Conservation (phyloP, 139 green algal species). For the Asterochloris sp. region DNA sequence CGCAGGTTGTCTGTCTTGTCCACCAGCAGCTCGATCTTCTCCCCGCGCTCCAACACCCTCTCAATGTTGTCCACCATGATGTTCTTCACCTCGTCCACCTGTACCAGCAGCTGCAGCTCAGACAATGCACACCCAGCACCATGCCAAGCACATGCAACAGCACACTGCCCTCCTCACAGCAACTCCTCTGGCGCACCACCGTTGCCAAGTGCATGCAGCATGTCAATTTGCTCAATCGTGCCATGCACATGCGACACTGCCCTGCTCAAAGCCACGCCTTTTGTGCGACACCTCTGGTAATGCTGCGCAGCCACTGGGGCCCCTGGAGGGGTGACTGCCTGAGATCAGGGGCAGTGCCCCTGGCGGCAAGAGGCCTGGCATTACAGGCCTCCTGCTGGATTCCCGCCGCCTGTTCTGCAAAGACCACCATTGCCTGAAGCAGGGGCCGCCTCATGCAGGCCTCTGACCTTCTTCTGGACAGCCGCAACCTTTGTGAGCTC, state of each 20-base stretch:
- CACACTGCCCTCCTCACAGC: too few species aligned
- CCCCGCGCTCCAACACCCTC: slow-evolving; percentile 88
- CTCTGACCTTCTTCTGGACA: slow-evolving; percentile 85
- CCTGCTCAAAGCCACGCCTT: too few species aligned
- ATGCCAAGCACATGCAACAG: neutral
- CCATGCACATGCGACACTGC: neutral
- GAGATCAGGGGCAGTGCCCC: too few species aligned
- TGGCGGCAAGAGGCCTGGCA: too few species aligned
- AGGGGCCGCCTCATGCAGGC: neutral
- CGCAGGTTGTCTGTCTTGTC: slow-evolving; percentile 97
- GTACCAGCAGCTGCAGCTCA: neutral
- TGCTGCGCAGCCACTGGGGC: too few species aligned
- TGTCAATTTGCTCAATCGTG: too few species aligned
- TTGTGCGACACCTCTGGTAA: too few species aligned
- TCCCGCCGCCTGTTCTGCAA: too few species aligned
- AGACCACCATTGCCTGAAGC: too few species aligned
- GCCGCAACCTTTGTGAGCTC: slow-evolving; percentile 85
- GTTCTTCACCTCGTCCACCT: slow-evolving; percentile 95
- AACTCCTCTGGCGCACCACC: neutral
- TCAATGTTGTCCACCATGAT: slow-evolving; percentile 99
- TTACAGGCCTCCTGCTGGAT: too few species aligned
- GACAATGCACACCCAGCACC: neutral
- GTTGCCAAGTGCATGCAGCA: too few species aligned
- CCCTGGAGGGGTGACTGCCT: too few species aligned
- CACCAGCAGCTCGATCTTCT: slow-evolving; percentile 96